Conservation (phyloP, 345 rosid genomes). For the Camelina laxa region DNA sequence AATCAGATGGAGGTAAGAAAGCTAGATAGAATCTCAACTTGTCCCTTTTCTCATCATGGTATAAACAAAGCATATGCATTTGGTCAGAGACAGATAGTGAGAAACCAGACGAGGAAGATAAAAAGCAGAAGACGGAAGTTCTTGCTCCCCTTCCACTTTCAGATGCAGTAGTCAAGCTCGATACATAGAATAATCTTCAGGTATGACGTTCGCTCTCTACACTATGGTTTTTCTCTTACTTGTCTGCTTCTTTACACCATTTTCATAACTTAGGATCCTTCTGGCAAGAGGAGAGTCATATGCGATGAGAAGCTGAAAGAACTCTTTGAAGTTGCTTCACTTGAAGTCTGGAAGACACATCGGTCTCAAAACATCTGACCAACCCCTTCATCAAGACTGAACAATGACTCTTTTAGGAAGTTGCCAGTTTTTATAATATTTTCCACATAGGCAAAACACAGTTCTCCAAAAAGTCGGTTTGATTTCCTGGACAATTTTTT, state of each 20-base stretch:
- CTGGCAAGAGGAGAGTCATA: constrained; percentile 56
- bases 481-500: constrained; percentile 6
- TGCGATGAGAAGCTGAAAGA: constrained; percentile 68
- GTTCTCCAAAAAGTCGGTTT: constrained; percentile 7
- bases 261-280: constrained; percentile 54
- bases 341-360: constrained; percentile 43
- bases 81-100: constrained; percentile 43
- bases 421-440: constrained; percentile 47
- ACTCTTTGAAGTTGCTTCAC: constrained; percentile 62
- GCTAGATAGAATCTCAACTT: constrained; percentile 21
- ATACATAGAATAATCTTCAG: constrained; percentile 70
- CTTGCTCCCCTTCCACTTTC: constrained; percentile 67
- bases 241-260: background rate
- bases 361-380: constrained; percentile 55
- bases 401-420: constrained; percentile 49
- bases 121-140: constrained; percentile 59
- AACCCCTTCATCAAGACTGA: constrained; percentile 60
- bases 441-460: constrained; percentile 31
- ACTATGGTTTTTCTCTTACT: background rate
- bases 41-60: constrained; percentile 20
- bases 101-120: constrained; percentile 50
- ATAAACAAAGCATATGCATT: constrained; percentile 24
- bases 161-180: constrained; percentile 62
- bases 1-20: constrained; percentile 43
- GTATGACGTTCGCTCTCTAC: constrained; percentile 44